Evolutionary conservation across 2,329 filamentous ascomycete genomes (phyloP), one percentile per base, ranked within the genome.

Genomic region (Claviceps sp.): DNA sequence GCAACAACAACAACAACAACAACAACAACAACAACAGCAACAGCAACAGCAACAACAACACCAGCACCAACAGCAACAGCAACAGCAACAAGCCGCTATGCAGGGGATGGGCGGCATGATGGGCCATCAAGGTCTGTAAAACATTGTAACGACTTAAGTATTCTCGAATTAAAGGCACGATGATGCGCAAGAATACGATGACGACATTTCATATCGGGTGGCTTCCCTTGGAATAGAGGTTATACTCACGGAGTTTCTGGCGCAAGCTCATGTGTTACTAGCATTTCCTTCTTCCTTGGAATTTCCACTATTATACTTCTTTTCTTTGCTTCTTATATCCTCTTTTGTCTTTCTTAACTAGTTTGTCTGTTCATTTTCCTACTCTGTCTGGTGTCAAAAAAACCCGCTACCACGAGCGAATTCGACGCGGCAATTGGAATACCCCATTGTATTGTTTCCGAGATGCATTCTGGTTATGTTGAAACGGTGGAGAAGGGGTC

Each of bases 101-200:
- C 73, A 77, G 54, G 72, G 72, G 6, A 77, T 79, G 71, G 70
- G 72, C 50, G 69, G 71, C 26, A 78, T 79, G 71, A 76, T 76
- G 73, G 71, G 71, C 13, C 67, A 68, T 20, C 72, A 75, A 57
- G 72, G 70, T 41, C 74, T 75, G 71, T 74, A 67, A 61, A 48
- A 38, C 46, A 41, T 11, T 37, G 42, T 22, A 26, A 37, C 26
- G 22, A 45, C 42, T 45, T 26, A 34, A 38, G 5, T 46, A 18
- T 40, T 42, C 18, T 20, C 34, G 34, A 20, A 16, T 20, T 11
- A 18, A 18, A 50, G 40, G 41, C 37, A 34, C 34, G 14, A 53
- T 43, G 24, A 47, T 16, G 38, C 22, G 37, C 13, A 41, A 41
- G 14, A 45, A 44, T 26, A 52, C 24, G 41, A 47, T 6, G 24